These are phyloP conservation scores for Taiwanofungus camphoratus DNA, from an alignment of 1,284 basidiomycete genomes.

Conservation along the genomic window DNA sequence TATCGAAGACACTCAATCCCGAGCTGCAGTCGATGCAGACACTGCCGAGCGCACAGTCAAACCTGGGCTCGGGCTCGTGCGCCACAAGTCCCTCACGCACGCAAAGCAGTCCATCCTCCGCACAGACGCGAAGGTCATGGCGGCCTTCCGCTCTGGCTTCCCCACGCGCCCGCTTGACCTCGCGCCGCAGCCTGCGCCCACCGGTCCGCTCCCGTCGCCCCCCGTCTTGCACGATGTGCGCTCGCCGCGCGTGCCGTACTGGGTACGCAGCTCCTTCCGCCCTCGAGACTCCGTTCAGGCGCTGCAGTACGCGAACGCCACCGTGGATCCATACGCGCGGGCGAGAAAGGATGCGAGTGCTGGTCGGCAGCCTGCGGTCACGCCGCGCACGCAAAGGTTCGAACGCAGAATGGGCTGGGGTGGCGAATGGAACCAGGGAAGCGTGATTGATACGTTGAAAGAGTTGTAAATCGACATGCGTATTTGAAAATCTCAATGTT, in stretches of 20 bases:
- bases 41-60: not conserved
- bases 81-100: constrained; percentile 12
- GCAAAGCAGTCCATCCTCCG: constrained; percentile 19
- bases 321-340: not conserved
- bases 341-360: constrained; percentile 7
- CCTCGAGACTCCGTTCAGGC: constrained; percentile 4
- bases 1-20: constrained; percentile 5
- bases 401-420: constrained; percentile 29
- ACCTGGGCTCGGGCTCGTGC: constrained; percentile 11
- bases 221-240: constrained; percentile 10
- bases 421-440: constrained; percentile 23
- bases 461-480: constrained; percentile 10
- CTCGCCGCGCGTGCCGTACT: constrained; percentile 25
- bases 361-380: constrained; percentile 15
- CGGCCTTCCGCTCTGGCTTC: constrained; percentile 18
- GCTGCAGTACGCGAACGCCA: constrained; percentile 5
- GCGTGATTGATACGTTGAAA: constrained; percentile 20
- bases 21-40: not conserved
- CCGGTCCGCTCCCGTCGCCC: constrained; percentile 14
- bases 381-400: constrained; percentile 22
- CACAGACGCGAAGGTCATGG: constrained; percentile 20
- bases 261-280: constrained; percentile 22
- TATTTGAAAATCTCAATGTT: no score
- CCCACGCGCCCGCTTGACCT: constrained; percentile 13
- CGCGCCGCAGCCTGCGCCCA: constrained; percentile 10